These are phyloP conservation scores for Xylaria sp. DNA, from an alignment of 2,329 filamentous ascomycete species.

Conservation along the genomic window DNA sequence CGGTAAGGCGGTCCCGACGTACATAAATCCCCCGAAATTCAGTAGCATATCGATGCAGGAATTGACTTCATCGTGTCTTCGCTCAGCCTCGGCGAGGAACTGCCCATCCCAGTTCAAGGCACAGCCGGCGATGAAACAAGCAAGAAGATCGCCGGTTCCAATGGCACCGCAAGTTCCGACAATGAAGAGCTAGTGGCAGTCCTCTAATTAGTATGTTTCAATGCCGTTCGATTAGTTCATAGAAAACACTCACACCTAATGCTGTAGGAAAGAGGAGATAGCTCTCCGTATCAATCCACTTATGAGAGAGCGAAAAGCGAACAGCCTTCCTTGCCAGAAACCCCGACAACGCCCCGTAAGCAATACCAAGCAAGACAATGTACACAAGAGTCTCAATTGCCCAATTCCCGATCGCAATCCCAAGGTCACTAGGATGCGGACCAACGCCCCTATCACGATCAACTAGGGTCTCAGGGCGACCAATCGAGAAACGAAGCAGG, in stretches of 20 bases:
- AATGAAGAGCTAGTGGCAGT: slow-evolving; percentile 54
- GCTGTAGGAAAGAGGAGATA: slow-evolving; percentile 59
- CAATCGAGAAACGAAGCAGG: slow-evolving; percentile 59
- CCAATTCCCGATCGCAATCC: slow-evolving; percentile 61
- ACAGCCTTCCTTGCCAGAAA: slow-evolving; percentile 54
- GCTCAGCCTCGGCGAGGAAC: slow-evolving; percentile 61
- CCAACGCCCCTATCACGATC: slow-evolving; percentile 47
- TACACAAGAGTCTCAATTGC: slow-evolving; percentile 65
- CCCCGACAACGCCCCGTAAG: slow-evolving; percentile 59
- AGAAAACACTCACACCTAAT: slow-evolving; percentile 47
- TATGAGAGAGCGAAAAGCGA: slow-evolving; percentile 50
- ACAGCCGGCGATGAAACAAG: slow-evolving; percentile 65
- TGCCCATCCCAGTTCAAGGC: slow-evolving; percentile 66
- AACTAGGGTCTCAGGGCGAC: slow-evolving; percentile 36
- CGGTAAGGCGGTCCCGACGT: slow-evolving; percentile 60
- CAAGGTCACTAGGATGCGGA: slow-evolving; percentile 56
- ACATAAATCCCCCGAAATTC: slow-evolving; percentile 67
- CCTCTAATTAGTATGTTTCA: background rate
- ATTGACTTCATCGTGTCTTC: slow-evolving; percentile 66
- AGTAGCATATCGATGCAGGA: slow-evolving; percentile 61
- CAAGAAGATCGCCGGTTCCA: slow-evolving; percentile 64
- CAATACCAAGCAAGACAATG: slow-evolving; percentile 58
- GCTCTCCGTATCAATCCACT: slow-evolving; percentile 62
- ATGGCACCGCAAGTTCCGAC: slow-evolving; percentile 63
- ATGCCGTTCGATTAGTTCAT: background rate